Conservation (phyloP, 805 yeast genomes). For the Kluyveromyces nonfermentans region DNA sequence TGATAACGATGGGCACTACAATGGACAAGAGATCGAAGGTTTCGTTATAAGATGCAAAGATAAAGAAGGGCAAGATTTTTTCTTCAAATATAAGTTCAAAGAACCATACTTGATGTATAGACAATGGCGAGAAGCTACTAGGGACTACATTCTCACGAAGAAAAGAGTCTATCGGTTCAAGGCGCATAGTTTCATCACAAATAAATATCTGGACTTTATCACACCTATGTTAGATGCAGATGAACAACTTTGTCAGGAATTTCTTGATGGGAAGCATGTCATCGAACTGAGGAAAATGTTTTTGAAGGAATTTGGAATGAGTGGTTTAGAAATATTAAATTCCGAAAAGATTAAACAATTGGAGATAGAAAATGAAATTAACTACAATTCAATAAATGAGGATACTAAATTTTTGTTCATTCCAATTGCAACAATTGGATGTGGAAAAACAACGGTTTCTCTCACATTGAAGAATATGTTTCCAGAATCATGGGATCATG, state of each 20-base stretch:
- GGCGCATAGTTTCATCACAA: conserved; percentile 51
- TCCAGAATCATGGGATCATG: conserved; percentile 52
- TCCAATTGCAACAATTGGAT: conserved; percentile 86
- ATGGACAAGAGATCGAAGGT: conserved; percentile 77
- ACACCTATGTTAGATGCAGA: conserved; percentile 43
- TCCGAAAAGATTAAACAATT: conserved; percentile 33
- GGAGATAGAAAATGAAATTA: conserved; percentile 32
- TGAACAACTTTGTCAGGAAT: conserved; percentile 38
- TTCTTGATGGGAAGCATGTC: conserved; percentile 54
- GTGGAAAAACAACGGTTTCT: conserved; percentile 87
- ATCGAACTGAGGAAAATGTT: conserved; percentile 63
- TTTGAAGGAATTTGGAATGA: conserved; percentile 40
- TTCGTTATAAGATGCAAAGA: conserved; percentile 71
- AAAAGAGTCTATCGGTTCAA: conserved; percentile 32
- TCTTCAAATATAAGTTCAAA: conserved; percentile 90
- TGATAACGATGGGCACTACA: conserved; percentile 58
- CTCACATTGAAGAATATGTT: conserved; percentile 46
- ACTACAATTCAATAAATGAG: conserved; percentile 29
- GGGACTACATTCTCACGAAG: conserved; percentile 35
- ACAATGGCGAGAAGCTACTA: conserved; percentile 82
- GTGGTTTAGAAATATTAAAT: conserved; percentile 51
- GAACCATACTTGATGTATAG: conserved; percentile 91
- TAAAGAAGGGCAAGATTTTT: conserved; percentile 32
- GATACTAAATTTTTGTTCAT: conserved; percentile 52
- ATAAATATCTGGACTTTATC: conserved; percentile 62